phyloP scores from a whole-genome alignment of 2,329 filamentous ascomycete species.

The Fusarium solani-melongenae region DNA sequence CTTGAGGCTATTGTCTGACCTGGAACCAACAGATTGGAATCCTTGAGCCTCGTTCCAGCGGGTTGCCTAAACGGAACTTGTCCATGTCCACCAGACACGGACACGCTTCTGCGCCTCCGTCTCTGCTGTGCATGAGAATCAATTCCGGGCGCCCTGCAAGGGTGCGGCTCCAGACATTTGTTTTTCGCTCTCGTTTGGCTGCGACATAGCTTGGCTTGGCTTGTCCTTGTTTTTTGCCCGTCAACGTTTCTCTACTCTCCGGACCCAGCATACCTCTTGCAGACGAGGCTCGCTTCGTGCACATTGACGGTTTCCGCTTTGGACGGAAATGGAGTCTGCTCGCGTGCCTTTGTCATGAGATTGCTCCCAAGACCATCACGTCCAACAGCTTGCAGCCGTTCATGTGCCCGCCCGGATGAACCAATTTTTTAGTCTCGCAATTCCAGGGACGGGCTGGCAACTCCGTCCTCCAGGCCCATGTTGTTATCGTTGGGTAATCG shows the following conservation, averaged over 20 bases:
- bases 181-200: slow-evolving; percentile 5
- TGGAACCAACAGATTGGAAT: slow-evolving; percentile 32
- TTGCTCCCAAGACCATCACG: slow-evolving; percentile 4
- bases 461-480: background rate
- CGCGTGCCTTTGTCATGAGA: slow-evolving; percentile 27
- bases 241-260: background rate
- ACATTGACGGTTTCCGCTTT: background rate
- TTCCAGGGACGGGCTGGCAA: background rate
- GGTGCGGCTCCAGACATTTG: slow-evolving; percentile 2
- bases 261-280: background rate
- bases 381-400: background rate
- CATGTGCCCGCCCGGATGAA: background rate
- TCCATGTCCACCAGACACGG: slow-evolving; percentile 10
- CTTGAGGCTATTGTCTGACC: slow-evolving; percentile 16
- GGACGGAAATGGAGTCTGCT: slow-evolving; percentile 24
- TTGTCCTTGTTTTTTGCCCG: background rate
- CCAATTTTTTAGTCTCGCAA: background rate
- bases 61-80: slow-evolving; percentile 26
- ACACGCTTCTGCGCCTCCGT: slow-evolving; percentile 23
- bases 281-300: background rate
- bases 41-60: slow-evolving; percentile 32
- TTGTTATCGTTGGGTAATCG: background rate
- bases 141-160: slow-evolving; percentile 18
- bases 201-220: background rate
- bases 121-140: slow-evolving; percentile 29